Evolutionary conservation across 805 yeast species (phyloP), one percentile per base, ranked within the genome.

Genomic region (Candida ovalis): DNA sequence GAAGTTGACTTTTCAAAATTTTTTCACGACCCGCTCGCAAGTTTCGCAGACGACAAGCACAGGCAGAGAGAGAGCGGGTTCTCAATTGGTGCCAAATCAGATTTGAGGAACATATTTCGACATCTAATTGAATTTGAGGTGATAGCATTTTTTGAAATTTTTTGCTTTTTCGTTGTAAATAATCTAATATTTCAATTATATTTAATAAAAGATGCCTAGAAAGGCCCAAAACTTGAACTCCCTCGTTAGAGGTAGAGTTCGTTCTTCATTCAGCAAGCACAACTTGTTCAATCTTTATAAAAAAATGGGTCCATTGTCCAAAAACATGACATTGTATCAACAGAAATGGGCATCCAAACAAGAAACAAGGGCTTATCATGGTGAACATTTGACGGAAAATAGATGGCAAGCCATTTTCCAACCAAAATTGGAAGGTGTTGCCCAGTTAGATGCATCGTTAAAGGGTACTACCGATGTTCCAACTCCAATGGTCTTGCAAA

Each of bases 341-440:
- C 96, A 92, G 68, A 89, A 90, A 69, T 94, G 96, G 92, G 70
- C 76, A 6, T 84, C 97, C 44, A 92, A 94, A 67, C 85, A 82
- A 63, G 97, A 91, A 63, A 84, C 97, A 7, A 81, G 99, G 70
- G 85, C 92, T 1, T 92, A 92, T 67, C 99, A 92, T 66, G 99
- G 99, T 58, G 98, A 94, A 62, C 88, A 86, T 64, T 67, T 92
- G 47, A 86, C 92, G 1, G 99, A 94, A 66, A 72, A 80, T 18
- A 81, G 91, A 63, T 87, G 90, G 84, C 85, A 86, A 62, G 70
- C 81, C 8, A 67, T 77, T 43, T 91, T 92, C 70, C 72, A 81
- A 46, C 78, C 81, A 22, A 82, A 84, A 50, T 73, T 90, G 56
- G 83, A 86, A 50, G 87, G 95, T 25, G 96, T 89, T 37, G 94